Base-by-base conservation (phyloP, 345 rosid genomes). In the Erucastrum elatum region DNA sequence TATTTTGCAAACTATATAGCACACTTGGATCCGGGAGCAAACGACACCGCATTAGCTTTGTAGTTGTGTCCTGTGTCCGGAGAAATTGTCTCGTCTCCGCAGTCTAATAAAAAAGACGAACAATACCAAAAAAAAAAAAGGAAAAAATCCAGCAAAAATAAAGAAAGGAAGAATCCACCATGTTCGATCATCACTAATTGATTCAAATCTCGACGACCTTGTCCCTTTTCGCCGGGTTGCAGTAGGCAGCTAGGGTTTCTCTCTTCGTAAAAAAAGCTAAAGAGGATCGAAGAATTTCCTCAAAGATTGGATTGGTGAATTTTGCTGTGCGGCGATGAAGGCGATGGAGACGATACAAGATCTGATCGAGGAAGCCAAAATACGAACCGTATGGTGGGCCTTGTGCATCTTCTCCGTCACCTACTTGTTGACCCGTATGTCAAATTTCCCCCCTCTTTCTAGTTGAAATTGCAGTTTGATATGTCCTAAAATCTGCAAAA, bases 301-400 rank as follows among this genome's bases (percentile, higher is more conserved):
- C 2, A 9, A 8, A 39, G 13, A 34, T 34, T 34, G 37, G 37
- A 34, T 34, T 10, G 49, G 9, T 35, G 2, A 8, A 35, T 10
- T 41, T 41, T 41, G 49, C 10, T 3, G 4, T 3, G 49, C 13
- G 13, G 13, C 49, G 49, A 41, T 41, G 49, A 41, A 87, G 90
- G 79, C 91, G 72, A 88, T 90, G 91, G 92, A 88, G 86, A 90
- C 88, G 72, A 85, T 96, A 80, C 88, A 90, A 73, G 99, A 96
- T 91, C 98, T 96, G 83, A 86, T 96, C 74, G 97, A 96, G 73
- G 99, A 96, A 74, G 98, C 92, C 17, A 93, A 93, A 83, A 44
- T 87, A 58, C 89, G 99, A 9, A 86, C 91, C 71, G 90, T 93
- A 41, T 90, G 91, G 90, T 96, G 99, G 99, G 85, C 85, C 9